These are phyloP conservation scores for Coniochaeta sp. DNA, from an alignment of 2,329 filamentous ascomycete genomes.

Conservation along the genomic window DNA sequence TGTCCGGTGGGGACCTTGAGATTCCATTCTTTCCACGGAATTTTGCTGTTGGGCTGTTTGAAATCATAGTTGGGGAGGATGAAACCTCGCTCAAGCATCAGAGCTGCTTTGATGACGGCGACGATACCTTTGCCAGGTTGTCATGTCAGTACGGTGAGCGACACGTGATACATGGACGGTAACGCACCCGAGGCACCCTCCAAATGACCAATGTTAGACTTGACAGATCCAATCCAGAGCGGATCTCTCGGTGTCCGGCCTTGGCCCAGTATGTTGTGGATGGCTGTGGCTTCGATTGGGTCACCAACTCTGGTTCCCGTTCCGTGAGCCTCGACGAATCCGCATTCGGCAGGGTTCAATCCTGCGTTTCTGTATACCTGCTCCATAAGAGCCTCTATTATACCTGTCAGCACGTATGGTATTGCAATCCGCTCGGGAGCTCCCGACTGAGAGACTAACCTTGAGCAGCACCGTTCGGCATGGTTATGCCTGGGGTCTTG, in stretches of 20 bases:
- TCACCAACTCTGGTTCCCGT: conserved; percentile 50
- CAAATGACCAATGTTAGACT: conserved; percentile 44
- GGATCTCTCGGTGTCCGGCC: conserved; percentile 31
- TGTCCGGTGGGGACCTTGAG: conserved; percentile 36
- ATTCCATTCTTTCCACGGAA: conserved; percentile 41
- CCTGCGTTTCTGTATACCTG: conserved; percentile 32
- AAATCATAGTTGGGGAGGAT: conserved; percentile 43
- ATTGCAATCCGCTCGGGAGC: not conserved
- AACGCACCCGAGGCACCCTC: conserved; percentile 34
- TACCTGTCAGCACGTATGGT: conserved; percentile 8
- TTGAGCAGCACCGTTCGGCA: conserved; percentile 45
- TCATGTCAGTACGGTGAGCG: not conserved
- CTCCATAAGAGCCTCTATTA: conserved; percentile 30
- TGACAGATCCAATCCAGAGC: conserved; percentile 39
- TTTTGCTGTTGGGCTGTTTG: conserved; percentile 38
- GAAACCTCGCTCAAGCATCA: conserved; percentile 43
- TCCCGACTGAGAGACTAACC: conserved; percentile 13
- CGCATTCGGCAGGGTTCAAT: conserved; percentile 27
- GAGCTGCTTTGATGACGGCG: conserved; percentile 41
- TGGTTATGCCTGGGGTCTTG: conserved; percentile 45
- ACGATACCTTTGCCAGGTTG: conserved; percentile 29
- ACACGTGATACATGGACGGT: not conserved
- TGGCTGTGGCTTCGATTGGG: conserved; percentile 43
- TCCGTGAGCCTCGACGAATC: conserved; percentile 46
- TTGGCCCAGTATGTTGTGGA: conserved; percentile 33